Evolutionary conservation across 805 yeast genomes (phyloP).

Genomic region (Wickerhamomyces subpelliculosus): DNA sequence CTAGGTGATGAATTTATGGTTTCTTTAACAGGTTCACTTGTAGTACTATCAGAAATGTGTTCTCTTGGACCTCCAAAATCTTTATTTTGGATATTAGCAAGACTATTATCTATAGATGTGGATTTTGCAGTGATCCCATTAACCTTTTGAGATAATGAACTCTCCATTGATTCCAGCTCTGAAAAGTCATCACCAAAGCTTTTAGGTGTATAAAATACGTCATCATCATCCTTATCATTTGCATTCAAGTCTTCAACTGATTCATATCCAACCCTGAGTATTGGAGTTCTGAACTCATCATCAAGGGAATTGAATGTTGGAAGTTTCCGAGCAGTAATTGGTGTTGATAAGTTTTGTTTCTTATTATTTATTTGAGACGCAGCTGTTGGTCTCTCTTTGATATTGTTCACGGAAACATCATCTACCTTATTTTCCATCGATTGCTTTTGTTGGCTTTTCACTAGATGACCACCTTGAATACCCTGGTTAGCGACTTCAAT

Average conservation of each 20-base stretch:
- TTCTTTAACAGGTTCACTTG: neutral
- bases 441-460: too few relatives aligned
- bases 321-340: neutral
- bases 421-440: too few relatives aligned
- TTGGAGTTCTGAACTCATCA: conserved; percentile 16
- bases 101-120: too few relatives aligned
- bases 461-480: too few relatives aligned
- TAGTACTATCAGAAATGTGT: neutral
- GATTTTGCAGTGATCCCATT: too few relatives aligned
- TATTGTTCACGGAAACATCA: too few relatives aligned
- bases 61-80: neutral
- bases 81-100: too few relatives aligned
- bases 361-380: too few relatives aligned
- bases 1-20: neutral
- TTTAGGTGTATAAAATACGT: conserved; percentile 19
- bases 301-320: conserved; percentile 12
- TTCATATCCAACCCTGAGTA: conserved; percentile 15
- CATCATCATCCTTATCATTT: conserved; percentile 8
- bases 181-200: conserved; percentile 9
- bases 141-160: too few relatives aligned
- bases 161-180: conserved; percentile 1
- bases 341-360: neutral
- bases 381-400: too few relatives aligned
- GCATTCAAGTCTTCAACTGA: conserved; percentile 6
- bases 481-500: too few relatives aligned